A percentile compares a stretch with the other conserved stretches of the same genome.
phyloP scores from a whole-genome alignment of 2,329 filamentous ascomycete species.

The Exophiala calicioides region DNA sequence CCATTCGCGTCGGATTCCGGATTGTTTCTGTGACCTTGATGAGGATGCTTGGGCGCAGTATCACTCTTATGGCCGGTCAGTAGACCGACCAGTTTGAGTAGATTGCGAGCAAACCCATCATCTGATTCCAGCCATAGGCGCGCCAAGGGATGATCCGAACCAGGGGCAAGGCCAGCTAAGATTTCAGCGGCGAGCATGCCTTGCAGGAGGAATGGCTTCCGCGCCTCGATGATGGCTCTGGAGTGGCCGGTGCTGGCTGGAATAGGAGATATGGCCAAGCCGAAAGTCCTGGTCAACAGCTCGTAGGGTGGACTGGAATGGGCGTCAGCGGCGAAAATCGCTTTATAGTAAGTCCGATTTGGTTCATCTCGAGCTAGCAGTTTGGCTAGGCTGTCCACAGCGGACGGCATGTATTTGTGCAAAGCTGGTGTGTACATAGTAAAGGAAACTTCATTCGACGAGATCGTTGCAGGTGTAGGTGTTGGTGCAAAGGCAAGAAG shows the following conservation, averaged over 20 bases:
- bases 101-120: conserved; percentile 78
- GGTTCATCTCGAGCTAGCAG: conserved; percentile 90
- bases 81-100: conserved; percentile 73
- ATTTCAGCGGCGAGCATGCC: conserved; percentile 89
- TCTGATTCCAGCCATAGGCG: conserved; percentile 78
- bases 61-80: conserved; percentile 55
- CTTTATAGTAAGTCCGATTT: conserved; percentile 80
- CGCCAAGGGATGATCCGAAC: conserved; percentile 71
- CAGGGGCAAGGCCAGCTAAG: conserved; percentile 71
- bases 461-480: conserved; percentile 62
- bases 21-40: conserved; percentile 39
- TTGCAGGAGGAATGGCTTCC: conserved; percentile 90
- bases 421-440: conserved; percentile 75
- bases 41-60: conserved; percentile 43
- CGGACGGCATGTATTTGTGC: conserved; percentile 85
- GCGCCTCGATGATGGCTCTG: conserved; percentile 70
- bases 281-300: conserved; percentile 83
- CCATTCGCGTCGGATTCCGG: conserved; percentile 46
- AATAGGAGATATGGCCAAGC: conserved; percentile 78
- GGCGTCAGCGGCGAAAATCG: conserved; percentile 75
- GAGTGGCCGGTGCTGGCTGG: conserved; percentile 64
- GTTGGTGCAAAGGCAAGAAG: conserved; percentile 85
- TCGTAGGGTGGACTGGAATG: conserved; percentile 68
- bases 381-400: conserved; percentile 88
- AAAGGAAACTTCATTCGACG: conserved; percentile 68